These are phyloP conservation scores for Penicillium longicatenatum DNA, from an alignment of 495 filamentous ascomycete genomes.

Conservation along the genomic window DNA sequence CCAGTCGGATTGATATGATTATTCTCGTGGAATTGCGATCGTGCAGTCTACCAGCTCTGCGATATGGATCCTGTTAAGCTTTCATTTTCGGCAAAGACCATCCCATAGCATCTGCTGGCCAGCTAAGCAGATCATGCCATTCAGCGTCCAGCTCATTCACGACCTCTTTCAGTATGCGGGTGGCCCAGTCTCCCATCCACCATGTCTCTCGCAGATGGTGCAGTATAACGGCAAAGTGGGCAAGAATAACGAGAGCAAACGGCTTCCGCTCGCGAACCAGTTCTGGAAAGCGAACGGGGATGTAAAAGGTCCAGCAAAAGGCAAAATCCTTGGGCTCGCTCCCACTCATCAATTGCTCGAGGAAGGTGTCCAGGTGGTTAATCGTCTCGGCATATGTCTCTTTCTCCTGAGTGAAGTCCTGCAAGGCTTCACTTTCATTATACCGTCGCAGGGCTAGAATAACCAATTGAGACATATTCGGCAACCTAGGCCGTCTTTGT, in stretches of 20 bases:
- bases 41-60: neutral
- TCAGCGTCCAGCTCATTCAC: constrained; percentile 31
- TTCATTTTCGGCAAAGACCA: constrained; percentile 15
- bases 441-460: constrained; percentile 31
- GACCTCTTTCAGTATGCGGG: constrained; percentile 33
- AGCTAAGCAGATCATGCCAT: constrained; percentile 37
- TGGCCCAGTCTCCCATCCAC: constrained; percentile 54
- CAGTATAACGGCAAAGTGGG: constrained; percentile 53
- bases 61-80: too few relatives aligned
- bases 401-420: constrained; percentile 31
- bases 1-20: too few relatives aligned
- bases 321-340: constrained; percentile 41
- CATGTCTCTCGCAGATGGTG: constrained; percentile 51
- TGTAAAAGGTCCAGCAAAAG: constrained; percentile 52
- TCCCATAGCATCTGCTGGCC: constrained; percentile 45
- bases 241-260: constrained; percentile 55
- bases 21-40: too few relatives aligned
- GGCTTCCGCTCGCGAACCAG: constrained; percentile 52
- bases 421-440: constrained; percentile 29
- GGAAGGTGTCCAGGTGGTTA: constrained; percentile 28
- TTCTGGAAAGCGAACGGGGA: constrained; percentile 52
- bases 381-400: constrained; percentile 35
- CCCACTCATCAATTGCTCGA: constrained; percentile 37
- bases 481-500: constrained; percentile 32
- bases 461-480: constrained; percentile 41